Conservation (phyloP, 108 stramenopile species). For the Pseudonitzschia delicatissima region DNA sequence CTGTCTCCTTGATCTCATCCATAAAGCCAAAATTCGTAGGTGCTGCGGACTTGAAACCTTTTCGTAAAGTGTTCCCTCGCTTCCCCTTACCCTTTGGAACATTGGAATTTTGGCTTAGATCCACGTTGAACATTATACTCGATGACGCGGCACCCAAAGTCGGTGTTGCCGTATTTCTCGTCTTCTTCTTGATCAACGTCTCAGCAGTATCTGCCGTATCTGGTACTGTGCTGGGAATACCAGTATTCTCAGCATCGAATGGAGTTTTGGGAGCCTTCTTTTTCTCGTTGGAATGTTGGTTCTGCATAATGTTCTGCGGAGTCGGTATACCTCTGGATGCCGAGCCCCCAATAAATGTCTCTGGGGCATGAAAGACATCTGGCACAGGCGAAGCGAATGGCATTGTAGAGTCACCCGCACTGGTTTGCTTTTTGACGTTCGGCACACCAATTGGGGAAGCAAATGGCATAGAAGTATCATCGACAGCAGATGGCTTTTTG, state of each 20-base stretch:
- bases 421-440: too few relatives aligned
- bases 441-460: too few relatives aligned
- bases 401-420: too few relatives aligned
- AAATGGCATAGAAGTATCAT: too few relatives aligned
- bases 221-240: not conserved
- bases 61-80: not conserved
- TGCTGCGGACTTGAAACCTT: not conserved
- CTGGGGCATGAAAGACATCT: constrained; percentile 11
- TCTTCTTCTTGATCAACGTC: constrained; percentile 22
- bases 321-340: constrained; percentile 9
- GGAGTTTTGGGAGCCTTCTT: constrained; percentile 11
- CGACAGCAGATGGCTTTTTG: too few relatives aligned
- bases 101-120: not conserved
- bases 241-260: constrained; percentile 1
- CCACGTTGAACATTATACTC: constrained; percentile 4
- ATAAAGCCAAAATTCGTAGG: not conserved
- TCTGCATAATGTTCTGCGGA: constrained; percentile 11
- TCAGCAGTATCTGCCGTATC: constrained; percentile 14
- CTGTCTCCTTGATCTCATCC: not conserved
- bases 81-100: not conserved
- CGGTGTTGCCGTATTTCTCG: constrained; percentile 24
- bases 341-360: constrained; percentile 6
- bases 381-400: constrained; percentile 10
- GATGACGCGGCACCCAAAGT: not conserved
- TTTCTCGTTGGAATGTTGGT: not conserved